phyloP scores from a whole-genome alignment of 2,329 filamentous ascomycete genomes.

The Claviceps paspali region DNA sequence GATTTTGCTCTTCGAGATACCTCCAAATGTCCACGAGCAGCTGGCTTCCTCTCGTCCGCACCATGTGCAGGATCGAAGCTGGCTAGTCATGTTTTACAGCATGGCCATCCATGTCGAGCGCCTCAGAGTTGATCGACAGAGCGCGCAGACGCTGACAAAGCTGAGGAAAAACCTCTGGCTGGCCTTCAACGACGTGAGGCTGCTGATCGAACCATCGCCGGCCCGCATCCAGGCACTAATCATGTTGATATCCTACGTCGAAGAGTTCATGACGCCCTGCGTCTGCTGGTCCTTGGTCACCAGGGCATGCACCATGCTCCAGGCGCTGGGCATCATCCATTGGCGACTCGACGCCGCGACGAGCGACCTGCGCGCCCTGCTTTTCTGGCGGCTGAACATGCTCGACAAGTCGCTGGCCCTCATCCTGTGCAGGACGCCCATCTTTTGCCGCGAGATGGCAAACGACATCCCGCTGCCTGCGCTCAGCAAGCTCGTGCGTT shows the following conservation, averaged over 20 bases:
- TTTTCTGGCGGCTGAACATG: conserved; percentile 4
- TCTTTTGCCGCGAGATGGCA: neutral
- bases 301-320: conserved; percentile 3
- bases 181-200: conserved; percentile 3
- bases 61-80: conserved; percentile 1
- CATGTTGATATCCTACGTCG: conserved; percentile 1
- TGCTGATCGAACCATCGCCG: conserved; percentile 1
- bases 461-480: neutral
- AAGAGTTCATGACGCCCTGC: conserved; percentile 4
- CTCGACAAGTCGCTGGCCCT: conserved; percentile 2
- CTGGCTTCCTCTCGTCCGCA: neutral
- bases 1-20: neutral
- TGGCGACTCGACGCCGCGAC: conserved; percentile 2
- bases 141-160: neutral
- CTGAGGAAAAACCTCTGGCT: conserved; percentile 2
- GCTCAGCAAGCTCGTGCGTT: neutral
- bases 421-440: conserved; percentile 1
- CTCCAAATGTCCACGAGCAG: neutral
- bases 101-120: neutral
- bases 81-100: conserved; percentile 5
- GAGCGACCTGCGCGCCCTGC: neutral
- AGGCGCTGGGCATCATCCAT: conserved; percentile 1
- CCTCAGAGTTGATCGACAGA: neutral
- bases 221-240: conserved; percentile 1
- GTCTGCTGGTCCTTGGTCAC: conserved; percentile 2